Evolutionary conservation across 345 rosid genomes (phyloP), one percentile per base, ranked within the genome.

Genomic region (Raphanus raphanistrum): DNA sequence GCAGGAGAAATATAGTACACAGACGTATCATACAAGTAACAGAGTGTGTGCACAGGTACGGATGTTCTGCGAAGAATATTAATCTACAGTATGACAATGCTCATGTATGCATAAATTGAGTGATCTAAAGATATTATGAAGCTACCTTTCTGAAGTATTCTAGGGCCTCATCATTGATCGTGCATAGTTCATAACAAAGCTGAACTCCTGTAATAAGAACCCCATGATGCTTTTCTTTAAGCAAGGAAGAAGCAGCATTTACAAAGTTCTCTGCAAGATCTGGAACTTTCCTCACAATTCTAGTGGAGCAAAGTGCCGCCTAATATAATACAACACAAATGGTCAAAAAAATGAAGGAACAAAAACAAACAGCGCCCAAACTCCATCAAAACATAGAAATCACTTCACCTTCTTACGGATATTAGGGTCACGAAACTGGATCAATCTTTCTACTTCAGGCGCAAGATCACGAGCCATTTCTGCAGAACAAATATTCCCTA

Each of bases 381-480:
- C 33, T 63, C 75, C 72, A 74, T 41, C 43, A 70, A 50, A 63
- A 61, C 2, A 26, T 38, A 73, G 38, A 57, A 75, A 67, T 75
- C 31, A 57, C 79, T 72, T 81, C 80, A 93, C 99, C 84, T 96
- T 96, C 84, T 96, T 96, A 76, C 99, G 89, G 73, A 93, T 86
- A 81, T 96, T 96, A 70, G 99, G 99, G 84, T 96, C 99, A 83
- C 99, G 93, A 87, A 93, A 93, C 82, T 88, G 96, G 79, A 96
- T 85, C 80, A 96, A 82, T 87, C 93, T 87, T 83, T 96, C 99
- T 48, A 96, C 99, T 86, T 96, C 98, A 31, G 98, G 95, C 3
- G 98, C 99, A 81, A 96, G 97, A 89, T 93, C 99, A 79, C 97
- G 95, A n/a, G 99, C 98, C 98, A 96, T 96, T n/a, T n/a, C n/a